Percentiles rank a stretch among this genome's conserved stretches.
These are phyloP conservation scores for Colletotrichum higginsianum DNA, from an alignment of 2,329 filamentous ascomycete species.

Conservation along the genomic window DNA sequence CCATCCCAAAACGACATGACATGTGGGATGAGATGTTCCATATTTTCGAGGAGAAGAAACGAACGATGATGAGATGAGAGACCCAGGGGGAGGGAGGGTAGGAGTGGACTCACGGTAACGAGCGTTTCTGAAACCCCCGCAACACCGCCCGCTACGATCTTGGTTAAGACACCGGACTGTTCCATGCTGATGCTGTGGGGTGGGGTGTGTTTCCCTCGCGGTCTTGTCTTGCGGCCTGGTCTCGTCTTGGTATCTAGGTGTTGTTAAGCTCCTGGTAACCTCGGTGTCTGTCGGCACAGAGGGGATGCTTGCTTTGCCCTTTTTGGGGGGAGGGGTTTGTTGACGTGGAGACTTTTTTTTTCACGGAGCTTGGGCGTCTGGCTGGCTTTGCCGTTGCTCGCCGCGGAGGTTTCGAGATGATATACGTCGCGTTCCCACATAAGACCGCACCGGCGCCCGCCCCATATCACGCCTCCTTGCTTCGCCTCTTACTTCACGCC, in stretches of 20 bases:
- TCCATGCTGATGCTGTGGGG: slow-evolving; percentile 11
- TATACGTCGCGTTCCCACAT: slow-evolving; percentile 1
- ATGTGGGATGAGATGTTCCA: too few relatives aligned
- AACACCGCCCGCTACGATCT: slow-evolving; percentile 32
- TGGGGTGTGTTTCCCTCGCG: background rate
- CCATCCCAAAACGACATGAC: too few relatives aligned
- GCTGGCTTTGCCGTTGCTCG: background rate
- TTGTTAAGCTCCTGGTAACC: background rate
- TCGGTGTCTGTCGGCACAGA: background rate
- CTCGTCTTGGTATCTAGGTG: background rate
- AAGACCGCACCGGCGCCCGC: background rate
- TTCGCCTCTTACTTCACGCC: background rate
- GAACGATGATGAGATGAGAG: background rate
- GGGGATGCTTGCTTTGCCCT: too few relatives aligned
- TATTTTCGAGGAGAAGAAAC: too few relatives aligned
- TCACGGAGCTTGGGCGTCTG: background rate
- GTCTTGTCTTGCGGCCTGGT: background rate
- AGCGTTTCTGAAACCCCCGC: slow-evolving; percentile 36
- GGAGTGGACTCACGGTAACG: slow-evolving; percentile 9
- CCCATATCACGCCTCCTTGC: background rate
- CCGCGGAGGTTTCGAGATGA: background rate
- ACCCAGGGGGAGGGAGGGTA: too few relatives aligned
- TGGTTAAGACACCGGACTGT: slow-evolving; percentile 22
- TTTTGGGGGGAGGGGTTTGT: too few relatives aligned
- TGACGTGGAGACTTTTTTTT: background rate